These are phyloP conservation scores for Backusella tuberculispora DNA, from an alignment of 192 early-diverging fungal genomes.

Conservation along the genomic window DNA sequence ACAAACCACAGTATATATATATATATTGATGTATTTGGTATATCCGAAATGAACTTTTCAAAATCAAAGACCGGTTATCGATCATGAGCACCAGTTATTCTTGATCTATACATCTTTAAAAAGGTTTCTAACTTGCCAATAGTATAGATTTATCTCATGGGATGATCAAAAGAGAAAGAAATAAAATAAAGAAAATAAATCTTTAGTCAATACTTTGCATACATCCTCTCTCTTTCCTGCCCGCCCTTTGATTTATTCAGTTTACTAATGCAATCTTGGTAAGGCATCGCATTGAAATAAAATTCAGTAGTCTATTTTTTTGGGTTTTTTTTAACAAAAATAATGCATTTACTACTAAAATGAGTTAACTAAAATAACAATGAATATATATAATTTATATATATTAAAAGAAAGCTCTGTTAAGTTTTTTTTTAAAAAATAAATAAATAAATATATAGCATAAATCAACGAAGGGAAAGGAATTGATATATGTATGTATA, in stretches of 20 bases:
- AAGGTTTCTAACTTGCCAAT: not conserved
- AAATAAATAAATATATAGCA: constrained; percentile 7
- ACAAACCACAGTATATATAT: not conserved
- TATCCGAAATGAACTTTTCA: not conserved
- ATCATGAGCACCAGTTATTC: not conserved
- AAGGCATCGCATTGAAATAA: too few species aligned
- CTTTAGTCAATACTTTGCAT: not conserved
- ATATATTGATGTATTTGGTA: not conserved
- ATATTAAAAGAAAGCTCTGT: not conserved
- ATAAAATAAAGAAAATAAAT: too few species aligned
- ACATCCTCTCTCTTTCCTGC: not conserved
- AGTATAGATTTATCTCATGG: not conserved
- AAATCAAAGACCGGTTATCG: not conserved
- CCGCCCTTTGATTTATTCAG: not conserved
- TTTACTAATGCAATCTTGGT: not conserved
- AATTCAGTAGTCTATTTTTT: not conserved
- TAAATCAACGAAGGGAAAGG: constrained; percentile 11
- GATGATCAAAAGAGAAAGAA: not conserved
- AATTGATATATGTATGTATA: not conserved
- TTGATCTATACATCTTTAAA: not conserved
- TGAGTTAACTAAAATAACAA: not conserved
- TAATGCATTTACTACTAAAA: not conserved
- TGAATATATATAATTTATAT: not conserved
- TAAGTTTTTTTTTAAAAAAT: constrained; percentile 3
- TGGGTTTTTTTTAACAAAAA: not conserved